Evolutionary conservation across 1,284 basidiomycete genomes (phyloP).

Genomic region (Mycena citricolor): DNA sequence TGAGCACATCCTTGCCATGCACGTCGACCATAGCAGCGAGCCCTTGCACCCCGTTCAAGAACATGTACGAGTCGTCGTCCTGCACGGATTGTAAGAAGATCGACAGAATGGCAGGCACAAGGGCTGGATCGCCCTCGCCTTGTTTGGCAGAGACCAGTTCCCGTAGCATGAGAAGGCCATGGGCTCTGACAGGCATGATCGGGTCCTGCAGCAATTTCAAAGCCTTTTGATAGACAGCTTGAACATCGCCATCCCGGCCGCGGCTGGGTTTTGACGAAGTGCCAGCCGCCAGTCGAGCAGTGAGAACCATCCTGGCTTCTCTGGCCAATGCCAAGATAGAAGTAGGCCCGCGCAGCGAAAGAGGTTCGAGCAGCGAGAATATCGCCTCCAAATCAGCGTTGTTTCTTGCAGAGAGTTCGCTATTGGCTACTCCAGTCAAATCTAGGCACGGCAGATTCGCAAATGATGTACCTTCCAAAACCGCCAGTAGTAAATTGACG

Average conservation of each 20-base stretch:
- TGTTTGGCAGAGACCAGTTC: slow-evolving; percentile 52
- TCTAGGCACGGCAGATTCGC: not conserved
- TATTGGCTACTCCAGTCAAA: slow-evolving; percentile 52
- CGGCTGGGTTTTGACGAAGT: slow-evolving; percentile 36
- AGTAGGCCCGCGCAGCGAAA: slow-evolving; percentile 48
- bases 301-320: slow-evolving; percentile 81
- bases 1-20: slow-evolving; percentile 74
- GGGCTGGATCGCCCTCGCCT: slow-evolving; percentile 46
- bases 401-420: slow-evolving; percentile 59
- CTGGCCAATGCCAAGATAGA: slow-evolving; percentile 59
- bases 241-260: slow-evolving; percentile 42
- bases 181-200: slow-evolving; percentile 92
- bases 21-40: slow-evolving; percentile 80
- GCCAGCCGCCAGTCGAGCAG: slow-evolving; percentile 67
- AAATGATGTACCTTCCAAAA: slow-evolving; percentile 71
- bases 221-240: slow-evolving; percentile 82
- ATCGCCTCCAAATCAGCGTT: slow-evolving; percentile 72
- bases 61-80: slow-evolving; percentile 95
- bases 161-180: slow-evolving; percentile 84
- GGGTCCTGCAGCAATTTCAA: slow-evolving; percentile 89
- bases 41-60: slow-evolving; percentile 90
- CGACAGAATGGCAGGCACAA: slow-evolving; percentile 82
- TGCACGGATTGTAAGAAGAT: slow-evolving; percentile 86
- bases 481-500: slow-evolving; percentile 74
- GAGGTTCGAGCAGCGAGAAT: slow-evolving; percentile 59